Base-by-base conservation (phyloP, 164 flowering plant genomes). In the Sextonia rubra region DNA sequence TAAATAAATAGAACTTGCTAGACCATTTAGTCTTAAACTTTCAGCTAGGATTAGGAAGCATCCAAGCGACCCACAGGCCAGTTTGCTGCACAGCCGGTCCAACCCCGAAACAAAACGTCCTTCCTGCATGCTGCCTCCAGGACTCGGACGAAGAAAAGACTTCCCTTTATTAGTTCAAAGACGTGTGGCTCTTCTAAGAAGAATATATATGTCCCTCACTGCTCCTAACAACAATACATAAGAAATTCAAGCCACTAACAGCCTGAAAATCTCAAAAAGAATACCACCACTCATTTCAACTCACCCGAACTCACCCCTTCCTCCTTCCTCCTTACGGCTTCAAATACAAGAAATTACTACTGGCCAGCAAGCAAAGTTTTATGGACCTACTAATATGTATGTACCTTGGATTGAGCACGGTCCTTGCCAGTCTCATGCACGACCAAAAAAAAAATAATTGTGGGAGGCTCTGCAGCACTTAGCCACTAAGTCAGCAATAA, bases 381-480 rank as follows among this genome's bases (percentile, higher is more conserved):
- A 61, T 56, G 44, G 69, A 65, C 72, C 61, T 65, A 77, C 74
- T 75, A 72, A 81, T 75, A 48, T 48, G 60, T 75, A 74, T 74
- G 11, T 30, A 9, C 27, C n/a, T 17, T 27, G 69, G 37, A 23
- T 58, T 56, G 65, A 62, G 44, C 58, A 30, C 60, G n/a, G 64
- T 77, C 80, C 47, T 66, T 48, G 14, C 18, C 5, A 64, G 64
- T 52, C 58, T 17, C 58, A 52, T 52, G n/a, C 14, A 52, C 14
- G 58, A 52, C 11, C 44, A 37, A 37, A 37, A 37, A 37, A 37
- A 37, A 37, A 5, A 37, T 37, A 37, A 61, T 3, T 3, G 64
- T 20, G 29, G 64, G 64, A 22, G 64, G 7, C 27, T 61, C 24
- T 2, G 29, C 64, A 4, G n/a, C 32, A 9, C 15, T 11, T 23